These are phyloP conservation scores for Sanghuangporus baumii DNA, from an alignment of 1,284 basidiomycete species.

Conservation along the genomic window DNA sequence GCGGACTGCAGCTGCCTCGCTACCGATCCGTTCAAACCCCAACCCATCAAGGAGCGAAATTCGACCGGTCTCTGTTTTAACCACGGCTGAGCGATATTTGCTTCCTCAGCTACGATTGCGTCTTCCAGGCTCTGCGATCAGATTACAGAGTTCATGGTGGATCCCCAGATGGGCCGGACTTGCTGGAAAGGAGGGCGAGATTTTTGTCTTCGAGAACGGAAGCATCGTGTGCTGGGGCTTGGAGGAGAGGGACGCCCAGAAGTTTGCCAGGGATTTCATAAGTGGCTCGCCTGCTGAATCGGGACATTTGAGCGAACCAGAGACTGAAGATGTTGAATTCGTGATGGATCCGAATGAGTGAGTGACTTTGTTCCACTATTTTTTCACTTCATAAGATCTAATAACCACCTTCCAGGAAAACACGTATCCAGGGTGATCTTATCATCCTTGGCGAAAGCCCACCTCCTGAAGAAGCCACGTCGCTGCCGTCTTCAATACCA, in stretches of 20 bases:
- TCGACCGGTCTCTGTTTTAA: conserved; percentile 65
- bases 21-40: conserved; percentile 72
- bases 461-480: conserved; percentile 39
- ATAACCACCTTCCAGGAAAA: conserved; percentile 45
- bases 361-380: conserved; percentile 23
- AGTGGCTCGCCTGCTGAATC: conserved; percentile 53
- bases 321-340: conserved; percentile 88
- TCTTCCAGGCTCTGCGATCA: conserved; percentile 47
- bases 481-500: conserved; percentile 40
- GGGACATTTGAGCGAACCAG: conserved; percentile 58
- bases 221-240: conserved; percentile 87
- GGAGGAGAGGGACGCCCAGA: conserved; percentile 68
- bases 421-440: conserved; percentile 81
- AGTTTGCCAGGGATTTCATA: conserved; percentile 64
- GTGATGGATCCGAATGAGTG: conserved; percentile 84
- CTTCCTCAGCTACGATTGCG: conserved; percentile 50
- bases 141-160: conserved; percentile 73
- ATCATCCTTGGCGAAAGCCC: conserved; percentile 79
- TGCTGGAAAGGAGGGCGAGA: conserved; percentile 68
- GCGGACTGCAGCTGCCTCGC: conserved; percentile 63
- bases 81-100: conserved; percentile 71
- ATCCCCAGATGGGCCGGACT: conserved; percentile 57
- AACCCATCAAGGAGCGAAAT: conserved; percentile 74
- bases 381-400: not conserved
- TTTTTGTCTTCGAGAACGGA: conserved; percentile 83